Evolutionary conservation across 495 filamentous ascomycete species (phyloP), one percentile per base, ranked within the genome.

Genomic region (Corynascus novoguineensis): DNA sequence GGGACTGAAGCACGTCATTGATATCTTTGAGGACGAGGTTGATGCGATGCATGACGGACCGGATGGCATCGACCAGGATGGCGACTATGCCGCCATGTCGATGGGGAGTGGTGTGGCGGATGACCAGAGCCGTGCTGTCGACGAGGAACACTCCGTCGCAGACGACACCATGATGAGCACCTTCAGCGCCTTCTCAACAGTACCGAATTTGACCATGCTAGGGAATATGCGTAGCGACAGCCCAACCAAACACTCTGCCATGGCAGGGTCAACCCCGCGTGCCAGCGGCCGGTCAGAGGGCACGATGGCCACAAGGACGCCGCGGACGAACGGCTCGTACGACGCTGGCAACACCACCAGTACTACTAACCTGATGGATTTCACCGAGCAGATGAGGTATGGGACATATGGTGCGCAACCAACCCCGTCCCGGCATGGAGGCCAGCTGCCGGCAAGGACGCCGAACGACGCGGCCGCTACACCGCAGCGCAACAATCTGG

Each of bases 191-290:
- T 96, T 95, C 71, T 96, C 91, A 4, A 87, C 88, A 0, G 81
- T 95, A 40, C 89, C 90, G 25, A 89, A 93, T 57, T 84, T 93
- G 83, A 93, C 89, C n/a, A 80, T 84, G 60, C 89, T 95, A 64
- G 86, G 89, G 9, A 81, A 83, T 34, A 70, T 90, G 58, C 62
- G 67, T 19, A 80, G 81, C 53, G 83, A 83, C 37, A 79, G 71
- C 37, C 77, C 78, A 48, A 72, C 70, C 21, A 79, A 75, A 50
- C 69, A 68, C 57, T 68, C 74, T 22, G 57, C 60, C n/a, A 42
- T 62, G 15, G 59, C 53, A 8, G 58, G 64, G 2, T 21, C 51
- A 3, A 71, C 72, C 19, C 71, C 73, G 47, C 60, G 60, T 7
- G 50, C 52, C 24, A n/a, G 60, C 44, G 32, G 54, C 17, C 53